Base-by-base conservation (phyloP, 305 asterid genomes). In the Ajuga reptans region DNA sequence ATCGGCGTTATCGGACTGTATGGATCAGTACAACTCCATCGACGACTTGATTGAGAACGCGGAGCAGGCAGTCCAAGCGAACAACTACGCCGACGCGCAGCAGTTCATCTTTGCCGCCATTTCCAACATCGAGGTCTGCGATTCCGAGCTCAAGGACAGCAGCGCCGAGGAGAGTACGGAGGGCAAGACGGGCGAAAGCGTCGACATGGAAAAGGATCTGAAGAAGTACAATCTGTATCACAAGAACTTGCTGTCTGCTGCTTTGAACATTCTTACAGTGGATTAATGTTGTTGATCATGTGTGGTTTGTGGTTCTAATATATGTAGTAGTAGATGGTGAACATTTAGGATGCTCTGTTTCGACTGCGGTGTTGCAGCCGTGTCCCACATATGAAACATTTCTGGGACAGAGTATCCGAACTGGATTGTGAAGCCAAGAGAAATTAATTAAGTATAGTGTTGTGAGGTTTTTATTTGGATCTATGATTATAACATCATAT, bases 31-130 rank as follows among this genome's bases (percentile, higher is more conserved):
- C 80, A 68, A 5, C 11, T 78, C 89, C 0, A 66, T 84, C 1
- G 86, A 72, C 2, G 89, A 81, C 45, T 9, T 84, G 18, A 76
- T 84, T 27, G 84, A 84, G 69, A 76, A 74, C 18, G 80, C 83
- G 0, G 27, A 69, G 51, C 21, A 6, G 5, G 66, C 75, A 0
- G 17, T 77, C 6, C n/a, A 12, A 0, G 33, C 74, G 0, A 70
- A 34, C 0, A n/a, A 41, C 0, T 71, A 71, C 1, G 3, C 55
- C 0, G 84, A 80, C 0, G 80, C 82, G 0, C 39, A 51, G 15
- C 14, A 58, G 2, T 68, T 67, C 76, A 8, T 77, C 36, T 59
- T 2, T 0, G 84, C 77, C 6, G 80, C 69, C 0, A 9, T 64
- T 11, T 1, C 69, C 16, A 46, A 52, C 9, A 72, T 67, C 3